Percentiles rank a stretch among this genome's conserved stretches.
Conservation (phyloP, 805 yeast species). For the Suhomyces pyralidae region DNA sequence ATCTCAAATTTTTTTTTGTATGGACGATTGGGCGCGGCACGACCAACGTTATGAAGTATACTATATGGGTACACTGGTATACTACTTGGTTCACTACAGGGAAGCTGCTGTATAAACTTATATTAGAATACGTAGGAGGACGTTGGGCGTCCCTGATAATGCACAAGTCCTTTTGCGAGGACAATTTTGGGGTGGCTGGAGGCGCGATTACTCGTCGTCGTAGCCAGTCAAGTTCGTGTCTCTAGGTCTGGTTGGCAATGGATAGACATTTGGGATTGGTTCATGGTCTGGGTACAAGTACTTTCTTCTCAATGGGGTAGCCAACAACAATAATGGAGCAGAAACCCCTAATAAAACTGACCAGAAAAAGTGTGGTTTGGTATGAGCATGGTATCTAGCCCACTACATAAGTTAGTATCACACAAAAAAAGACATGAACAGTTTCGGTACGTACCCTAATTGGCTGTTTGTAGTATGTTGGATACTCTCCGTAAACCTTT, state of each 20-base stretch:
- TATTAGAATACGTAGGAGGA: background rate
- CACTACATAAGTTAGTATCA: conserved; percentile 43
- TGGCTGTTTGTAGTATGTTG: conserved; percentile 60
- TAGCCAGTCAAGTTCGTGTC: conserved; percentile 49
- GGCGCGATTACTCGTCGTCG: conserved; percentile 41
- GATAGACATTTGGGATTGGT: conserved; percentile 61
- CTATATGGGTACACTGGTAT: background rate
- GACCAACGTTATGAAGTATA: background rate
- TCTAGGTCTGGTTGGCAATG: conserved; percentile 55
- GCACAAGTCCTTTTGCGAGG: conserved; percentile 3
- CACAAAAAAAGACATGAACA: background rate
- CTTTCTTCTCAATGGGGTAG: conserved; percentile 68
- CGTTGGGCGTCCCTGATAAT: background rate
- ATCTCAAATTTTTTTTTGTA: background rate
- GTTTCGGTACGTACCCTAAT: conserved; percentile 50
- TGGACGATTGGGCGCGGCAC: background rate
- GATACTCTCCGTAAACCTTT: conserved; percentile 48
- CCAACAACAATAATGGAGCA: conserved; percentile 62
- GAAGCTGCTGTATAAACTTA: background rate
- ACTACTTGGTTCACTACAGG: background rate
- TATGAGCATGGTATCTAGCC: conserved; percentile 73
- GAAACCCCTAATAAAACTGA: conserved; percentile 61
- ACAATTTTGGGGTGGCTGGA: background rate
- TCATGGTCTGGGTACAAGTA: conserved; percentile 62
- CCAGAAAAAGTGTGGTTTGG: conserved; percentile 70